These are phyloP conservation scores for Scortechinia acanthostroma DNA, from an alignment of 2,329 filamentous ascomycete species.

Conservation along the genomic window DNA sequence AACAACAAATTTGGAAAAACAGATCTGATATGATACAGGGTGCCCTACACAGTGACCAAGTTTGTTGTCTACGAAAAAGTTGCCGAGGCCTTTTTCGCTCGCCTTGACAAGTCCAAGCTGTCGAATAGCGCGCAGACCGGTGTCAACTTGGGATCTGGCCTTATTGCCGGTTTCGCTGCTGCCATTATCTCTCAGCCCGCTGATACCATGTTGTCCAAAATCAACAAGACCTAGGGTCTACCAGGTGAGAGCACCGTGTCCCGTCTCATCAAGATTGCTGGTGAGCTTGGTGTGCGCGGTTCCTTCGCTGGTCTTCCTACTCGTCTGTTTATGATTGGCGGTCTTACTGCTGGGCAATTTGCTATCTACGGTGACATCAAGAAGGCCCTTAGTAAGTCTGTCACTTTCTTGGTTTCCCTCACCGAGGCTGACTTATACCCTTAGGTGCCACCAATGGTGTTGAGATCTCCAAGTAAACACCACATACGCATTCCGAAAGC, in stretches of 20 bases:
- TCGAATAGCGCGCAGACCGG: conserved; percentile 56
- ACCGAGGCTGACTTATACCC: conserved; percentile 36
- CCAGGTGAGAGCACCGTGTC: conserved; percentile 67
- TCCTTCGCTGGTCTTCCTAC: conserved; percentile 67
- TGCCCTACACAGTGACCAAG: conserved; percentile 77
- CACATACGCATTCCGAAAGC: too few relatives aligned
- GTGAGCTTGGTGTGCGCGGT: conserved; percentile 65
- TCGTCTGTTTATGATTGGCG: conserved; percentile 68
- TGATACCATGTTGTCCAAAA: conserved; percentile 76
- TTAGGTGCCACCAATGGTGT: conserved; percentile 57
- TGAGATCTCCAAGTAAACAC: conserved; percentile 38
- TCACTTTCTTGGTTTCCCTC: conserved; percentile 3
- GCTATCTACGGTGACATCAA: conserved; percentile 66
- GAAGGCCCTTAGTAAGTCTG: conserved; percentile 11
- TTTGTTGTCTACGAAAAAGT: conserved; percentile 78
- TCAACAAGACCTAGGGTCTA: conserved; percentile 72
- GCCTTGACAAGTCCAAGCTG: conserved; percentile 53
- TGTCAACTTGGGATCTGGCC: conserved; percentile 69
- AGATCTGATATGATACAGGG: conserved; percentile 29
- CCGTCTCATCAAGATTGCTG: conserved; percentile 69
- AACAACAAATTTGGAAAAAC: too few relatives aligned
- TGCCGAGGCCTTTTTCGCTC: conserved; percentile 53
- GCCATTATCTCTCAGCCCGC: conserved; percentile 71
- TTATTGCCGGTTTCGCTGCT: conserved; percentile 71
- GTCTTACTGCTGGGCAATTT: conserved; percentile 65